Evolutionary conservation across 305 asterid genomes (phyloP), one percentile per base, ranked within the genome.

Genomic region (Fraxinus nigra): DNA sequence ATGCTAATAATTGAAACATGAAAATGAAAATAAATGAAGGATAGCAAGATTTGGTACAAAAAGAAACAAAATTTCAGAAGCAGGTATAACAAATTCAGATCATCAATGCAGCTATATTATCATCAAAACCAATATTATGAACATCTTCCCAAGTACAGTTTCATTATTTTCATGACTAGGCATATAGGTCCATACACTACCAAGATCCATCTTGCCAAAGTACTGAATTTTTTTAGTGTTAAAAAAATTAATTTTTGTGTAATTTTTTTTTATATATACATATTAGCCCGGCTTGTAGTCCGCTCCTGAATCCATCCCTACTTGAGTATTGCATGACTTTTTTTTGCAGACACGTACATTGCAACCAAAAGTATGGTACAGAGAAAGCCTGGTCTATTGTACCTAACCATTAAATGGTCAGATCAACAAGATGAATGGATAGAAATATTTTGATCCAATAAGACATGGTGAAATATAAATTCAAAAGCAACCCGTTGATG

Each of bases 41-140:
- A 9, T 30, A 13, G 74, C 22, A 11, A 76, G 61, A 80, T 35
- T 11, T 10, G 8, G 73, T 48, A 26, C 18, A 32, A 72, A 48
- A 65, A 33, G 14, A 78, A 28, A 37, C 5, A 33, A 34, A 33
- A 33, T 5, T 65, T 72, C 20, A 56, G 54, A 63, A 76, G 72
- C 46, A 34, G 30, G 69, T 48, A 76, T 79, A 48, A 40, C 72
- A 72, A 48, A 8, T 34, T 20, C 61, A 22, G 16, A 37, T 46
- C 78, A 0, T 67, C 0, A 38, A 69, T 79, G 79, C 56, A 59
- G 56, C 11, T 75, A 54, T 38, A 18, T 30, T 56, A 13, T 56
- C 69, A 63, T 76, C 22, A 73, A 43, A 48, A 34, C 75, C 76
- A 76, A 63, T n/a, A 59, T 24, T 63, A 67, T 13, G n/a, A 67